Percentiles rank a stretch among this genome's conserved stretches.
Conservation (phyloP, 805 yeast genomes). For the Barnettozyma botsteinii region DNA sequence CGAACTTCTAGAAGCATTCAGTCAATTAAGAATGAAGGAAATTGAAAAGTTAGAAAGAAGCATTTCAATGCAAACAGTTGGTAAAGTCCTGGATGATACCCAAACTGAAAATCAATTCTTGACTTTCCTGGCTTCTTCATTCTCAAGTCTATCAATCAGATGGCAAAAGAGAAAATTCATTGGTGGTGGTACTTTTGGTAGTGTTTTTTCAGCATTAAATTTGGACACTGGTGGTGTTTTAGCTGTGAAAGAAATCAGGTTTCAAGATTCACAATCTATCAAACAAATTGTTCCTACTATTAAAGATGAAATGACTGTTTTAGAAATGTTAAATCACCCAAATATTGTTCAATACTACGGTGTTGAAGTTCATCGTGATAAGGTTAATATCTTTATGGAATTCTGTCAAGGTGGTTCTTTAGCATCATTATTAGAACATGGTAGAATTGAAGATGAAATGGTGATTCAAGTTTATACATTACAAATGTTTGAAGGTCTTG, state of each 20-base stretch:
- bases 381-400: slow-evolving; percentile 95
- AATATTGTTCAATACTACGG: slow-evolving; percentile 95
- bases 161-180: slow-evolving; percentile 95
- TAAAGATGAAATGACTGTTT: slow-evolving; percentile 93
- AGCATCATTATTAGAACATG: slow-evolving; percentile 79
- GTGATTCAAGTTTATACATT: slow-evolving; percentile 85
- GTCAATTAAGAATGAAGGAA: slow-evolving; percentile 63
- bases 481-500: slow-evolving; percentile 92
- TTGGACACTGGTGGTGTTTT: slow-evolving; percentile 92
- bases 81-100: slow-evolving; percentile 83
- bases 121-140: slow-evolving; percentile 79
- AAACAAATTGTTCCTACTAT: slow-evolving; percentile 81
- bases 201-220: slow-evolving; percentile 87
- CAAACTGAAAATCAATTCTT: slow-evolving; percentile 85
- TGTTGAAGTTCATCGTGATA: slow-evolving; percentile 93
- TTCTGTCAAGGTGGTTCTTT: slow-evolving; percentile 94
- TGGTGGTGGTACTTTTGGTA: slow-evolving; percentile 96
- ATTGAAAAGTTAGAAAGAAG: slow-evolving; percentile 53
- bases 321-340: slow-evolving; percentile 93
- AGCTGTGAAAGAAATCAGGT: slow-evolving; percentile 94
- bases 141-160: slow-evolving; percentile 84
- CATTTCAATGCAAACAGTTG: slow-evolving; percentile 46
- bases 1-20: slow-evolving; percentile 48
- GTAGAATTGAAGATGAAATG: slow-evolving; percentile 91
- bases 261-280: slow-evolving; percentile 83